Percentiles rank a stretch among this genome's conserved stretches.
phyloP scores from a whole-genome alignment of 305 asterid species.

The Rubia peregrina region DNA sequence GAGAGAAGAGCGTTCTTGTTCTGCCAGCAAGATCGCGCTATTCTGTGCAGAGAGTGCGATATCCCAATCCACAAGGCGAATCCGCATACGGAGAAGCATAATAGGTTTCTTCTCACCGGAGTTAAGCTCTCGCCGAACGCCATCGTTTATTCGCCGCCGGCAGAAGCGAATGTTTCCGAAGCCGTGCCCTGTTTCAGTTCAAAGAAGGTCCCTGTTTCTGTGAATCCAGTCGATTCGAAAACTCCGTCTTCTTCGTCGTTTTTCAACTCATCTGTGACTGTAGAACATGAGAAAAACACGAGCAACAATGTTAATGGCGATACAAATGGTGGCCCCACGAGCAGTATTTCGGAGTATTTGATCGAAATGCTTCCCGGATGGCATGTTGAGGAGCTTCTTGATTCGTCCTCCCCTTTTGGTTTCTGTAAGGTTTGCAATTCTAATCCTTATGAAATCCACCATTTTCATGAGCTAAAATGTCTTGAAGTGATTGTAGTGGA shows the following conservation, averaged over 20 bases:
- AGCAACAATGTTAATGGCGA: background rate
- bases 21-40: constrained; percentile 87
- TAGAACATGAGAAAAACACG: constrained; percentile 5
- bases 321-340: constrained; percentile 9
- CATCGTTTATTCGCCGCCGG: constrained; percentile 33
- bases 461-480: no score
- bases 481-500: no score
- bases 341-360: constrained; percentile 71
- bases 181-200: constrained; percentile 30
- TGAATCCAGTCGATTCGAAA: constrained; percentile 22
- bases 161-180: constrained; percentile 16
- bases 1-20: constrained; percentile 76
- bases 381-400: constrained; percentile 79
- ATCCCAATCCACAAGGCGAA: constrained; percentile 61
- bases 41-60: constrained; percentile 78
- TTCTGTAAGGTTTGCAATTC: constrained; percentile 51
- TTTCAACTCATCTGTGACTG: constrained; percentile 12
- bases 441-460: background rate
- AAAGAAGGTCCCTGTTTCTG: constrained; percentile 12
- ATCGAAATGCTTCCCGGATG: constrained; percentile 74
- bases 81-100: constrained; percentile 60
- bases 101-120: constrained; percentile 72
- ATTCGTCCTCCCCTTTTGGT: constrained; percentile 41
- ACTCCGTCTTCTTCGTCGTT: constrained; percentile 20
- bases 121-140: constrained; percentile 47